phyloP scores from a whole-genome alignment of 1,284 basidiomycete species.

The Bjerkandera adusta region DNA sequence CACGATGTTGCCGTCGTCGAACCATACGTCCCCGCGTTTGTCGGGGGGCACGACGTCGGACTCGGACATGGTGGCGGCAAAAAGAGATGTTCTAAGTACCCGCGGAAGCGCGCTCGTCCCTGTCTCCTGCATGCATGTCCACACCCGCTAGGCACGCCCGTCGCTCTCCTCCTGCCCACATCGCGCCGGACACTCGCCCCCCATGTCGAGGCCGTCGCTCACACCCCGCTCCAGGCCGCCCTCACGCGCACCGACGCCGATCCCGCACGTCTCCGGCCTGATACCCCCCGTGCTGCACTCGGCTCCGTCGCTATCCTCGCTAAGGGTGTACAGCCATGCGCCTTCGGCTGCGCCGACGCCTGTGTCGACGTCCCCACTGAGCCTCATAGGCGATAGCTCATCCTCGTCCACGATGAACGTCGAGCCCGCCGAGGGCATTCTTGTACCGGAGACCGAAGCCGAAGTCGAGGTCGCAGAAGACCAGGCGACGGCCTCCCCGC shows the following conservation, averaged over 20 bases:
- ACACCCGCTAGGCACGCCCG: no score
- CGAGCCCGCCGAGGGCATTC: conserved; percentile 53
- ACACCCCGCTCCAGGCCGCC: no score
- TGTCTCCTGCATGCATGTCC: no score
- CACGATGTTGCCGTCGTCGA: conserved; percentile 58
- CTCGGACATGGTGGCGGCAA: background rate
- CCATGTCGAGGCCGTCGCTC: no score
- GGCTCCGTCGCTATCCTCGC: conserved; percentile 31
- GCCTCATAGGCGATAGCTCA: conserved; percentile 45
- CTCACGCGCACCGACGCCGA: no score
- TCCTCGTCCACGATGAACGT: conserved; percentile 58
- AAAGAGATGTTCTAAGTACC: no score
- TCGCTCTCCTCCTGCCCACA: no score
- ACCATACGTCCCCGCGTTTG: conserved; percentile 46
- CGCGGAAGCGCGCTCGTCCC: no score
- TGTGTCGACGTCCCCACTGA: conserved; percentile 20
- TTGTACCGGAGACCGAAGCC: conserved; percentile 62
- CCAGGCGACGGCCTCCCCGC: conserved; percentile 43
- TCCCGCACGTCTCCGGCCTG: conserved; percentile 26
- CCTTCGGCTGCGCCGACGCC: conserved; percentile 17
- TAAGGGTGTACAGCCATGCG: conserved; percentile 31
- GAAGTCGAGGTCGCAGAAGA: conserved; percentile 54
- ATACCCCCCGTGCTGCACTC: conserved; percentile 29
- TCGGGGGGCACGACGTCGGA: background rate
- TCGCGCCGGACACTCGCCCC: no score